Conservation (phyloP, 371 early-diverging fungal species). For the Mortierella sp. region DNA sequence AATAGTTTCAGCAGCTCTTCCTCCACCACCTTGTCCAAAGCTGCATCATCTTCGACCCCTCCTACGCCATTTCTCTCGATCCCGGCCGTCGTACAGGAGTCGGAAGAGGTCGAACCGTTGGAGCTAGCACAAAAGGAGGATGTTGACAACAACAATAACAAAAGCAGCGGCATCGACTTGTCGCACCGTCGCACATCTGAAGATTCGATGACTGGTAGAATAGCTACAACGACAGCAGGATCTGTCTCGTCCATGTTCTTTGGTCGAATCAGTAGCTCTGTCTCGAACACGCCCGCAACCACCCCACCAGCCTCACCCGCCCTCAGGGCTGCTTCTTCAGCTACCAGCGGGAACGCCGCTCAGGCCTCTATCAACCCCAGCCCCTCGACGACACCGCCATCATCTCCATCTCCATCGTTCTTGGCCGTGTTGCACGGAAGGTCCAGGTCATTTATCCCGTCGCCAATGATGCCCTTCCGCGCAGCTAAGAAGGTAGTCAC, state of each 20-base stretch:
- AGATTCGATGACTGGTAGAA: not conserved
- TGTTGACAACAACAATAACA: not conserved
- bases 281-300: constrained; percentile 23
- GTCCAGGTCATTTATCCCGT: constrained; percentile 37
- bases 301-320: constrained; percentile 46
- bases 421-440: constrained; percentile 35
- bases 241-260: constrained; percentile 29
- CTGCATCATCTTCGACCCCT: constrained; percentile 8
- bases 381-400: constrained; percentile 39
- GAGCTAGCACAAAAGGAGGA: constrained; percentile 3
- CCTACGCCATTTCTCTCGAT: constrained; percentile 15
- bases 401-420: constrained; percentile 43
- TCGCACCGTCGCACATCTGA: not conserved
- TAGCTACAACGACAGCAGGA: not conserved
- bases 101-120: constrained; percentile 39
- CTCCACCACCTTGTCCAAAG: constrained; percentile 6
- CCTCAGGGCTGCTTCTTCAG: constrained; percentile 18
- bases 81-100: constrained; percentile 15
- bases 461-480: constrained; percentile 39
- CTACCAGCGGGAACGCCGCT: not conserved
- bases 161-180: not conserved
- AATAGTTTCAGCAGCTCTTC: not conserved
- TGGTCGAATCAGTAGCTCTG: constrained; percentile 17
- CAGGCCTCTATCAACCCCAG: constrained; percentile 16
- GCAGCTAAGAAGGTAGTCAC: constrained; percentile 44